Evolutionary conservation across 1,284 basidiomycete species (phyloP).

Genomic region (Microstroma glucosiphilum): DNA sequence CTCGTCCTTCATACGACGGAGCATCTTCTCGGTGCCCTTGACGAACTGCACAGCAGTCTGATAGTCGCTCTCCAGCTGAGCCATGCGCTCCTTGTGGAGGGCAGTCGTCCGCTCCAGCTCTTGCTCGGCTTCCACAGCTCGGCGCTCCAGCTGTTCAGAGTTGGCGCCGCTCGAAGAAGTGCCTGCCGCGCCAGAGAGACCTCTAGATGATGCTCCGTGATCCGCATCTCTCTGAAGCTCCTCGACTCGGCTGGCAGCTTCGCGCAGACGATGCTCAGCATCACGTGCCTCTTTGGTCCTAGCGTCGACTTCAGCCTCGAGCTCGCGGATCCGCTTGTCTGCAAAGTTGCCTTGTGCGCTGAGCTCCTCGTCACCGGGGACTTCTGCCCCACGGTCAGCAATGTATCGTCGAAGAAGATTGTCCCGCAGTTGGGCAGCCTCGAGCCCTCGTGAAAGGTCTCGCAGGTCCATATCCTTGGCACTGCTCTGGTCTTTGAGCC

Average conservation of each 20-base stretch:
- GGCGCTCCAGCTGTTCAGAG: slow-evolving; percentile 69
- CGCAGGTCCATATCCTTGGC: slow-evolving; percentile 61
- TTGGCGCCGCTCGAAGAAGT: slow-evolving; percentile 65
- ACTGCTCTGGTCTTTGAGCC: slow-evolving; percentile 55
- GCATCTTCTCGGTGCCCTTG: slow-evolving; percentile 97
- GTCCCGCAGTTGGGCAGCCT: slow-evolving; percentile 70
- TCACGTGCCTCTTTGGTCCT: slow-evolving; percentile 35
- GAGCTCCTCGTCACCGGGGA: slow-evolving; percentile 47
- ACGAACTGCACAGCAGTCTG: slow-evolving; percentile 72
- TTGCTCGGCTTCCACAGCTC: slow-evolving; percentile 42
- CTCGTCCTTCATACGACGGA: slow-evolving; percentile 79
- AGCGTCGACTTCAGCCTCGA: slow-evolving; percentile 44
- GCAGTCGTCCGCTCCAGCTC: slow-evolving; percentile 43
- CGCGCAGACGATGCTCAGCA: slow-evolving; percentile 40
- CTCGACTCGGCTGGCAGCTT: slow-evolving; percentile 40
- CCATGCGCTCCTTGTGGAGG: slow-evolving; percentile 46
- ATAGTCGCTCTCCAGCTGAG: slow-evolving; percentile 87
- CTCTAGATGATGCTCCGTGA: slow-evolving; percentile 50
- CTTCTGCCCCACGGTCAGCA: slow-evolving; percentile 61
- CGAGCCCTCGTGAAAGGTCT: slow-evolving; percentile 64
- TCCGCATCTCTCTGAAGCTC: slow-evolving; percentile 40
- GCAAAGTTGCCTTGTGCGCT: slow-evolving; percentile 34
- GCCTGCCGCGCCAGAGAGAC: slow-evolving; percentile 45
- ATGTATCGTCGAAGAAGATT: slow-evolving; percentile 78
- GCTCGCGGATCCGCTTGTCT: slow-evolving; percentile 37